These are phyloP conservation scores for Aspergillus neotritici DNA, from an alignment of 2,329 filamentous ascomycete species.

Conservation along the genomic window DNA sequence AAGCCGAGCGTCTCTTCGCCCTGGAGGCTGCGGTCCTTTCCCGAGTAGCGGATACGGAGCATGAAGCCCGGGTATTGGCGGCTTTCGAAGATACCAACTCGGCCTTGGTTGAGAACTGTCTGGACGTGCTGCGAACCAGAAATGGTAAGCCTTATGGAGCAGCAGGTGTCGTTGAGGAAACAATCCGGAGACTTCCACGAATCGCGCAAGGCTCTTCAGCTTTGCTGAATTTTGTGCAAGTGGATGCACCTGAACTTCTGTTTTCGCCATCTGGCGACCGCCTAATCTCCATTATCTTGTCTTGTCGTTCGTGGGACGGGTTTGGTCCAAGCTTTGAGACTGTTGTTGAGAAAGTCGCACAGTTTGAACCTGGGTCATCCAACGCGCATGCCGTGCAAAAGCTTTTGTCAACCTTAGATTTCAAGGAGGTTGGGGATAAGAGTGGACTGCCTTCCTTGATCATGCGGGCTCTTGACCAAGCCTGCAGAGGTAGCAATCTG, in stretches of 20 bases:
- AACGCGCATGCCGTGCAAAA: constrained; percentile 34
- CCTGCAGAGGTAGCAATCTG: constrained; percentile 30
- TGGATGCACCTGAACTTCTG: constrained; percentile 55
- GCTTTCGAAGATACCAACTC: constrained; percentile 33
- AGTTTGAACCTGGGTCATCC: constrained; percentile 26
- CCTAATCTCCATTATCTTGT: constrained; percentile 60
- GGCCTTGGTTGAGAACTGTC: constrained; percentile 43
- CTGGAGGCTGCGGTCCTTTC: constrained; percentile 43
- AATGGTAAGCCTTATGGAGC: constrained; percentile 65
- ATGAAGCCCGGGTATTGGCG: constrained; percentile 23
- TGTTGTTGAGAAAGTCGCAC: constrained; percentile 31
- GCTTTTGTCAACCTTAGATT: constrained; percentile 34
- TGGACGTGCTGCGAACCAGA: constrained; percentile 47
- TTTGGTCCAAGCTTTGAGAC: constrained; percentile 37
- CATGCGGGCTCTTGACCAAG: constrained; percentile 31
- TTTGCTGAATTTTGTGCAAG: constrained; percentile 50
- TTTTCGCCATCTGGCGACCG: constrained; percentile 63
- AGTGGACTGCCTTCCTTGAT: constrained; percentile 31
- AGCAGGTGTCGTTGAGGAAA: constrained; percentile 52
- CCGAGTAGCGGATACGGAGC: constrained; percentile 19
- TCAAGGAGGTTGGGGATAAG: constrained; percentile 32
- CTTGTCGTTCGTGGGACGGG: constrained; percentile 43
- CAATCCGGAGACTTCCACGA: constrained; percentile 42
- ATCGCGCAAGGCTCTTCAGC: constrained; percentile 37
- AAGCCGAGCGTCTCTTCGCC: constrained; percentile 63